Percentiles rank a stretch among this genome's conserved stretches.
Conservation (phyloP, 257 asterid genomes). For the Primulina tabacum region DNA sequence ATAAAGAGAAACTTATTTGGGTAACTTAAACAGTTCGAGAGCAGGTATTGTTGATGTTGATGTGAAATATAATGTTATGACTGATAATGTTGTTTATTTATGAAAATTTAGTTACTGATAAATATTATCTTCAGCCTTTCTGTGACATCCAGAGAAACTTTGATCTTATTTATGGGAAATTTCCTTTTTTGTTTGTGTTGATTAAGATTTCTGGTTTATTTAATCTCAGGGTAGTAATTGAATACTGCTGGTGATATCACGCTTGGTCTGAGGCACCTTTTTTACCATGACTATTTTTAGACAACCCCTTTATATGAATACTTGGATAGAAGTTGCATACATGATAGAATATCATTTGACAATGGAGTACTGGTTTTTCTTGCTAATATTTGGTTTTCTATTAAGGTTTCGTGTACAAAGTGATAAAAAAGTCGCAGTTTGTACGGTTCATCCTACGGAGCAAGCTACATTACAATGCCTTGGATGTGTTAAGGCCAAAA, state of each 20-base stretch:
- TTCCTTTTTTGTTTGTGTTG: background rate
- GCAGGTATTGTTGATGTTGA: background rate
- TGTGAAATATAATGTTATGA: background rate
- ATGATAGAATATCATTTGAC: background rate
- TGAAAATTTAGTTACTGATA: background rate
- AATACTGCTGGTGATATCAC: background rate
- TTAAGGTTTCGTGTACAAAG: constrained; percentile 94
- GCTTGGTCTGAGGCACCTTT: background rate
- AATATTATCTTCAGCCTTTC: background rate
- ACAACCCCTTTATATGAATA: background rate
- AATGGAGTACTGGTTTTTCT: constrained; percentile 2
- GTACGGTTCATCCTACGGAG: constrained; percentile 91
- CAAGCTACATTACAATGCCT: constrained; percentile 94
- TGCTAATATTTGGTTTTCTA: constrained; percentile 15
- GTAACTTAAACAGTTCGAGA: background rate
- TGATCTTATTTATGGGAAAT: background rate
- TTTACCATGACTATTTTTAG: background rate
- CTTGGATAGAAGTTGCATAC: background rate
- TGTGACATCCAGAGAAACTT: background rate
- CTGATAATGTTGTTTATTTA: background rate
- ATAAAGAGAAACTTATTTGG: background rate
- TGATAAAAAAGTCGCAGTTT: constrained; percentile 79
- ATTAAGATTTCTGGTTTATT: constrained; percentile 1
- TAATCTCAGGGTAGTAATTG: constrained; percentile 11
- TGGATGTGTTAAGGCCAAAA: constrained; percentile 84